Evolutionary conservation across 2,329 filamentous ascomycete species (phyloP), one percentile per base, ranked within the genome.

Genomic region (Xylaria polymorpha): DNA sequence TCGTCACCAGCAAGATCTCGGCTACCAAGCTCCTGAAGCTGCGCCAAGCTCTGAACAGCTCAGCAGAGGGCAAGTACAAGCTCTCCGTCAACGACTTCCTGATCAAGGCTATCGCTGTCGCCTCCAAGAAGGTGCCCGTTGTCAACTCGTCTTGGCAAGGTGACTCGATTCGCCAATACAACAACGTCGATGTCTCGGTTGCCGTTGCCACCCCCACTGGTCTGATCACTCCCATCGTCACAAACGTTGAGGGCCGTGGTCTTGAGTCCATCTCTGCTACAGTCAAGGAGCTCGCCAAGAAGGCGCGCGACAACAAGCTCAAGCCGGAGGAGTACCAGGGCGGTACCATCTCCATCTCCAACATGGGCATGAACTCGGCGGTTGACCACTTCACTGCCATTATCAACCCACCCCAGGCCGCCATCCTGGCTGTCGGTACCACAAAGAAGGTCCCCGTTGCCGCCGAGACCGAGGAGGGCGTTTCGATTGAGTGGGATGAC

Each of bases 321-420:
- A 98, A 98, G 91, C 96, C 96, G 57, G 95, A 99, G 83, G 94
- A 99, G 85, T 99, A 97, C 90, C 95, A 98, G 87, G 96, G 96
- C 66, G 96, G 96, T 81, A 97, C 94, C 81, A 97, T 99, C 85
- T 98, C 95, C 82, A 98, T 99, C 84, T 97, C 93, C 85, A 99
- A 99, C 90, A 97, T 99, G 96, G 96, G 96, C 83, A 99, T 99
- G 96, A 99, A 99, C 89, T 80, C 91, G 57, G 95, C 96, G 60
- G 91, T 99, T 72, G 94, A 98, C 84, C 90, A 94, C 81, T 99
- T 99, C 85, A 98, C 96, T 61, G 96, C 96, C 75, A 92, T 99
- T 79, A 97, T 99, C 88, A 99, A 99, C 90, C 96, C 97, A 74
- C 96, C 96, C 63, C 97, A 99, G 86, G 93, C 96, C 64, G 92